Conservation (phyloP, 148 eudicot genomes). For the Nyssa sinensis region DNA sequence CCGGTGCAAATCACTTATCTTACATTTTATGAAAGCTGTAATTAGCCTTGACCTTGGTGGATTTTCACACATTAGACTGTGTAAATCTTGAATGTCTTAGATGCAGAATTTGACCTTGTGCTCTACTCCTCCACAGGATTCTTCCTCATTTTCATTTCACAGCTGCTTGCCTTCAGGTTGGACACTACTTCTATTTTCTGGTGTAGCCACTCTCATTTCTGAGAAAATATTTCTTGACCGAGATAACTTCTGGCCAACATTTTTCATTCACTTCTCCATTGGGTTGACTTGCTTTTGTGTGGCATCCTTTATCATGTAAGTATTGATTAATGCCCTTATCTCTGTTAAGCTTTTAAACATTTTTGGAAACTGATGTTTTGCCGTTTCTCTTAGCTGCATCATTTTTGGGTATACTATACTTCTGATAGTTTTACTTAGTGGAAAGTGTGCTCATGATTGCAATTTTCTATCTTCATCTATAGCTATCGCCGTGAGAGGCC, state of each 20-base stretch:
- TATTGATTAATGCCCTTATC: neutral
- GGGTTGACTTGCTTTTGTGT: constrained; percentile 71
- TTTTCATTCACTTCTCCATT: constrained; percentile 64
- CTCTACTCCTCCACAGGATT: constrained; percentile 46
- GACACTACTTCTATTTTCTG: constrained; percentile 57
- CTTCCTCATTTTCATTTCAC: constrained; percentile 69
- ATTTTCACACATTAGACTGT: neutral
- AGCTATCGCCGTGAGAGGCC: constrained; percentile 66
- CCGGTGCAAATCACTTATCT: neutral
- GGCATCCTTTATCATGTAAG: constrained; percentile 77
- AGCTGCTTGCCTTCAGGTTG: constrained; percentile 90
- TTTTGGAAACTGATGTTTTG: neutral
- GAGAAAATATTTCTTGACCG: constrained; percentile 72
- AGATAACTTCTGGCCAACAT: constrained; percentile 67
- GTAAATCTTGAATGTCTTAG: neutral
- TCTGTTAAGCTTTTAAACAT: neutral
- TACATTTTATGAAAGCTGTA: neutral
- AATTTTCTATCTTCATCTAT: constrained; percentile 3
- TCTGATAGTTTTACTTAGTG: neutral
- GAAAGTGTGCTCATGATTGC: neutral
- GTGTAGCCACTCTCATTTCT: constrained; percentile 55
- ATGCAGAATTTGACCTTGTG: neutral
- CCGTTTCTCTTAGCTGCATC: neutral
- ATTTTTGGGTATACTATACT: neutral
- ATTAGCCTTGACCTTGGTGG: neutral